Conservation (phyloP, 768 basidiomycete genomes). For the Crucibulum laeve region DNA sequence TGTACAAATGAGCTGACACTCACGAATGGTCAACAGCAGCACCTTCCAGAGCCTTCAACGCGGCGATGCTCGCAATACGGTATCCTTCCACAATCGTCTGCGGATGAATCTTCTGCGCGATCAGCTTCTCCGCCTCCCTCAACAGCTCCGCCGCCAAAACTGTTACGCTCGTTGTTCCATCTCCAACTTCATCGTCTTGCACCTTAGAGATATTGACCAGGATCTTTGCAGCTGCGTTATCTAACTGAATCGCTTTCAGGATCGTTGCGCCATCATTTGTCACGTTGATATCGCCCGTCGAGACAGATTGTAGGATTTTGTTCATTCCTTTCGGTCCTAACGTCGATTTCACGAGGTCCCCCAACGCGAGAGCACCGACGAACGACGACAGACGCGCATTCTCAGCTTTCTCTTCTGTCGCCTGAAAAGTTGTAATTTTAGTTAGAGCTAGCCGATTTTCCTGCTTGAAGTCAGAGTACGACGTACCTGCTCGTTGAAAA, state of each 20-base stretch:
- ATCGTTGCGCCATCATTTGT: slow-evolving; percentile 99
- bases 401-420: slow-evolving; percentile 93
- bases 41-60: slow-evolving; percentile 78
- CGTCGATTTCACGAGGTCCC: slow-evolving; percentile 98
- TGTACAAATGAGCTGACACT: slow-evolving; percentile 21
- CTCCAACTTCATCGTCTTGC: slow-evolving; percentile 99
- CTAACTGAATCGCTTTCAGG: slow-evolving; percentile 93
- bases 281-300: slow-evolving; percentile 89
- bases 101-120: slow-evolving; percentile 90
- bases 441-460: neutral
- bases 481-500: slow-evolving; percentile 19
- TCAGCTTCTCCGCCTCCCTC: slow-evolving; percentile 93
- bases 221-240: slow-evolving; percentile 99
- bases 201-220: slow-evolving; percentile 99
- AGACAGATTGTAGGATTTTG: slow-evolving; percentile 94
- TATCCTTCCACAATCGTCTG: slow-evolving; percentile 98
- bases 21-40: slow-evolving; percentile 84
- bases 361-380: slow-evolving; percentile 94
- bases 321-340: slow-evolving; percentile 99
- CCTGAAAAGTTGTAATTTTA: slow-evolving; percentile 33
- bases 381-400: slow-evolving; percentile 98
- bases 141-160: slow-evolving; percentile 90
- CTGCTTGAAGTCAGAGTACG: neutral
- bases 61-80: slow-evolving; percentile 84
- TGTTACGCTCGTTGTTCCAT: slow-evolving; percentile 89